Conservation (phyloP, 2,329 filamentous ascomycete species). For the Dendryphion nanum region DNA sequence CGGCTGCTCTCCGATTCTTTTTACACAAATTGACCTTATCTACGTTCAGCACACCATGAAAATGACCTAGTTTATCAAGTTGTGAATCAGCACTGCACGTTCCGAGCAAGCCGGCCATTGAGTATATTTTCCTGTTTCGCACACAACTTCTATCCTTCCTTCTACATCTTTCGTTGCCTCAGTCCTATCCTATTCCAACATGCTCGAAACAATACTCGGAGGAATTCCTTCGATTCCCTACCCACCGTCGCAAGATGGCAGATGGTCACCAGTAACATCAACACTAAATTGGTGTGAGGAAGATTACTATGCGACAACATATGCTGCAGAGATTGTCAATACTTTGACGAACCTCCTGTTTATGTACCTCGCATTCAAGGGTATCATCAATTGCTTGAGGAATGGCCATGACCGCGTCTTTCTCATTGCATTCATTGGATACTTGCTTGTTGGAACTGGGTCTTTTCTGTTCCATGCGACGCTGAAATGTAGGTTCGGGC, state of each 20-base stretch:
- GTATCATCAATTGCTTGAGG: slow-evolving; percentile 69
- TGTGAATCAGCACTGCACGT: too few relatives aligned
- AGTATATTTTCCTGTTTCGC: too few relatives aligned
- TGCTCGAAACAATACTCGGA: too few relatives aligned
- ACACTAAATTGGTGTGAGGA: slow-evolving; percentile 82
- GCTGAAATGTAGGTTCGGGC: slow-evolving; percentile 55
- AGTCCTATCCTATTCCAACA: too few relatives aligned
- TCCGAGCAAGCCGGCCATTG: too few relatives aligned
- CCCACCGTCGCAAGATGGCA: slow-evolving; percentile 54
- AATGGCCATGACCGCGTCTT: slow-evolving; percentile 77
- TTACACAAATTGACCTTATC: too few relatives aligned
- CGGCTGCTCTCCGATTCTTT: too few relatives aligned
- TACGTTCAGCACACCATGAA: too few relatives aligned
- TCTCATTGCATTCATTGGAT: slow-evolving; percentile 62
- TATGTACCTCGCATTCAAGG: slow-evolving; percentile 72
- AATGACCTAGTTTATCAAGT: too few relatives aligned
- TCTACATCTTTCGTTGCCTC: too few relatives aligned
- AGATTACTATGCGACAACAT: slow-evolving; percentile 74
- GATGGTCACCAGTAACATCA: slow-evolving; percentile 69
- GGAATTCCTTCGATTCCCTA: slow-evolving; percentile 49
- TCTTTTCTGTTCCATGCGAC: slow-evolving; percentile 65
- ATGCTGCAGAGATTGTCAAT: slow-evolving; percentile 75
- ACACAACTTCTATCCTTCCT: too few relatives aligned
- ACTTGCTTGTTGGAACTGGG: slow-evolving; percentile 60
- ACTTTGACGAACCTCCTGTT: slow-evolving; percentile 82